Percentiles rank a stretch among this genome's conserved stretches.
phyloP scores from a whole-genome alignment of 257 asterid genomes.

The Nicotiana paniculata region DNA sequence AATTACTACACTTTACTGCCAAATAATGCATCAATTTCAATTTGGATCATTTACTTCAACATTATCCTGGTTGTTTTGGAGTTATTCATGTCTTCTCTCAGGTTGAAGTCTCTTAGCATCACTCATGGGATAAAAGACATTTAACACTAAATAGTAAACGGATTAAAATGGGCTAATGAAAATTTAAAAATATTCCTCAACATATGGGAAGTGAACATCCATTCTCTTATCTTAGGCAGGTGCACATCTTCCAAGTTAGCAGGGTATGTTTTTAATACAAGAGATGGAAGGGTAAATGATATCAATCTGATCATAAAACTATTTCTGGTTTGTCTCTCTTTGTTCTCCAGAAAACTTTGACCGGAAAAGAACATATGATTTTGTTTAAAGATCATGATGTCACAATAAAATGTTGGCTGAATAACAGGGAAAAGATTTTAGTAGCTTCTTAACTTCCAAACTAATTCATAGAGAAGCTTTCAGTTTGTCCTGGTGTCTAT shows the following conservation, averaged over 20 bases:
- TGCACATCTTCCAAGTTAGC: not conserved
- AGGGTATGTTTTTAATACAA: not conserved
- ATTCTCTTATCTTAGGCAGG: not conserved
- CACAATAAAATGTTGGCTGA: not conserved
- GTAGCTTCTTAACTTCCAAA: not conserved
- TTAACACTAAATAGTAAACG: not conserved
- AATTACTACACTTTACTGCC: not conserved
- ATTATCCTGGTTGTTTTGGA: not conserved
- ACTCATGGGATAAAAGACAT: not conserved
- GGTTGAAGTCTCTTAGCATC: not conserved
- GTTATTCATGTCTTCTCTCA: not conserved
- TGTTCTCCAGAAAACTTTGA: not conserved
- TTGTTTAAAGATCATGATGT: not conserved
- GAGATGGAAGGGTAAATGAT: not conserved
- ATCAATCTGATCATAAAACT: not conserved
- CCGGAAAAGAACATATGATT: not conserved
- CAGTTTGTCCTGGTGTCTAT: not conserved
- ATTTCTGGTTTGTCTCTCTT: not conserved
- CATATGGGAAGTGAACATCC: not conserved
- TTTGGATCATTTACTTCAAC: not conserved
- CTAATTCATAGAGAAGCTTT: not conserved
- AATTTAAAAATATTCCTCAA: not conserved
- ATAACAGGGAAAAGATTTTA: not conserved
- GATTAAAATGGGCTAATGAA: not conserved
- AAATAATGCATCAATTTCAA: not conserved